Conservation (phyloP, 176 grass and related monocot genomes). For the Lolium multiflorum region DNA sequence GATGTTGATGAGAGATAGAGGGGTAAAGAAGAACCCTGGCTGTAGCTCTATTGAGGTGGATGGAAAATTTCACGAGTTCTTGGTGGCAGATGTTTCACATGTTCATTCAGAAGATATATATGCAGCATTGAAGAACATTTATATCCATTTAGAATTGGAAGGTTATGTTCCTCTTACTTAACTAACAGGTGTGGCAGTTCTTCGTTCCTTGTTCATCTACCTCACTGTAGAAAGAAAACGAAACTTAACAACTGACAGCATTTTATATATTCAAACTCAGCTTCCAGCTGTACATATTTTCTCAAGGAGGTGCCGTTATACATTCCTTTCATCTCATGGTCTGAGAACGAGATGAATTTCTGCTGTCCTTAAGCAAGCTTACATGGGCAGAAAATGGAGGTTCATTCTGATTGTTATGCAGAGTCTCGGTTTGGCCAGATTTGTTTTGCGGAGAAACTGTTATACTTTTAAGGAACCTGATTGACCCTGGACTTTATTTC, state of each 20-base stretch:
- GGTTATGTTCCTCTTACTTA: slow-evolving; percentile 44
- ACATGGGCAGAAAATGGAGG: slow-evolving; percentile 26
- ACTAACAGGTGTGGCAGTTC: not conserved
- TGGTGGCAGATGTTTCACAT: slow-evolving; percentile 55
- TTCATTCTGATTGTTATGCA: slow-evolving; percentile 16
- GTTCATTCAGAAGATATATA: slow-evolving; percentile 59
- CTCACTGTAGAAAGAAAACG: slow-evolving; percentile 27
- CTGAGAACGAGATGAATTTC: not conserved
- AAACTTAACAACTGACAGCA: slow-evolving; percentile 7
- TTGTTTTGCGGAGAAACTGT: not conserved
- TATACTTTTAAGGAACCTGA: slow-evolving; percentile 18
- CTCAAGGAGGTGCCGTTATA: slow-evolving; percentile 28
- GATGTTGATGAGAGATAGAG: slow-evolving; percentile 63
- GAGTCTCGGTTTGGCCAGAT: not conserved
- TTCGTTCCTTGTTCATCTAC: not conserved
- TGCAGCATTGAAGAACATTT: slow-evolving; percentile 59
- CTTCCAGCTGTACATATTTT: slow-evolving; percentile 30
- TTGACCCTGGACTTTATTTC: not conserved
- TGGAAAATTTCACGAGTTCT: slow-evolving; percentile 60
- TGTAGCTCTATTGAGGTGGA: slow-evolving; percentile 64
- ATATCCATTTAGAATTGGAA: slow-evolving; percentile 56
- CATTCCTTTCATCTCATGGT: slow-evolving; percentile 8
- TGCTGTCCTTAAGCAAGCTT: not conserved
- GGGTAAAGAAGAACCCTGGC: slow-evolving; percentile 69
- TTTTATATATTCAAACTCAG: slow-evolving; percentile 27